Evolutionary conservation across 1,284 basidiomycete genomes (phyloP).

Genomic region (Hemileia vastatrix): DNA sequence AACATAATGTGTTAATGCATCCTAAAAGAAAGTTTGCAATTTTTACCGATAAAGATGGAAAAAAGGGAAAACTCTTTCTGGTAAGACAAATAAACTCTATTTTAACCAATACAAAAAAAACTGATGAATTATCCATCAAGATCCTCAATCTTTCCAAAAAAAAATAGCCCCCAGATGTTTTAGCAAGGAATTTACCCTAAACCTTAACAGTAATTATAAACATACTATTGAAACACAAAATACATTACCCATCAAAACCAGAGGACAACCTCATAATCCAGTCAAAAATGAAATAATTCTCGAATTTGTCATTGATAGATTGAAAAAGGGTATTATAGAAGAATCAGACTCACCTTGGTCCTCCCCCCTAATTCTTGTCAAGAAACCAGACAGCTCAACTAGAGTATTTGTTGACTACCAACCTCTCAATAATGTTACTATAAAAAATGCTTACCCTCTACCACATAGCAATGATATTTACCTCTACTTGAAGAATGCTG

Average conservation of each 20-base stretch:
- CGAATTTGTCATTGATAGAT: background rate
- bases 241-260: background rate
- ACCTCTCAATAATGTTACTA: background rate
- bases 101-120: too few relatives aligned
- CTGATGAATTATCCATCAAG: too few relatives aligned
- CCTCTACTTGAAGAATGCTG: background rate
- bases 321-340: background rate
- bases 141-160: background rate
- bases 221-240: slow-evolving; percentile 1
- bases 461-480: background rate
- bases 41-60: too few relatives aligned
- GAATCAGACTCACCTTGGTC: background rate
- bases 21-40: too few relatives aligned
- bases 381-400: background rate
- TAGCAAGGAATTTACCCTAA: background rate
- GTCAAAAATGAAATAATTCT: slow-evolving; percentile 1
- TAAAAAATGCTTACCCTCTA: slow-evolving; percentile 1
- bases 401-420: slow-evolving; percentile 4
- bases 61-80: too few relatives aligned
- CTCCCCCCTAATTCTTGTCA: background rate
- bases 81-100: too few relatives aligned
- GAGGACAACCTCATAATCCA: too few relatives aligned
- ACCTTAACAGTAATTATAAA: background rate
- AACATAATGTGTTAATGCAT: too few relatives aligned
- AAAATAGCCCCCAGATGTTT: background rate